Percentiles rank a stretch among this genome's conserved stretches.
phyloP scores from a whole-genome alignment of 2,329 filamentous ascomycete genomes.

The Sporothrix mexicana region DNA sequence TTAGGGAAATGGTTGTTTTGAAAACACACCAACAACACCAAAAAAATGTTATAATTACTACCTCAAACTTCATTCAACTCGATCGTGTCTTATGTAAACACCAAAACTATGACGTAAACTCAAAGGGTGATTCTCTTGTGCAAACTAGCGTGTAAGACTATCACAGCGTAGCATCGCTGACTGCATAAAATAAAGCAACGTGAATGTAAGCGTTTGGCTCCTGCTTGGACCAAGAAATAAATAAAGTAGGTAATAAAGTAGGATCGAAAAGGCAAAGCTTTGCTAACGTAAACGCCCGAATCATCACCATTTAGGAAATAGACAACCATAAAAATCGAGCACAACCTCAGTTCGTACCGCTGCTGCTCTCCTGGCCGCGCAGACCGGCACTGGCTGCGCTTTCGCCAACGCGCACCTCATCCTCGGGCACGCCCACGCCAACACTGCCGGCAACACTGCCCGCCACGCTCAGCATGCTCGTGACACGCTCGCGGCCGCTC shows the following conservation, averaged over 20 bases:
- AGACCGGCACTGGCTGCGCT: constrained; percentile 61
- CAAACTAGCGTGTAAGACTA: too few species aligned
- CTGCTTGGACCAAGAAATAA: neutral
- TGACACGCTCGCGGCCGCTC: constrained; percentile 51
- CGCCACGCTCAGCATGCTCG: constrained; percentile 51
- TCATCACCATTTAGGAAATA: neutral
- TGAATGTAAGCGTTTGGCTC: neutral
- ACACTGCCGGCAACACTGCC: constrained; percentile 52
- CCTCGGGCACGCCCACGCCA: constrained; percentile 62
- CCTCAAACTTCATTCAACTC: neutral
- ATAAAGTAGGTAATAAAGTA: neutral
- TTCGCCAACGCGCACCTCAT: constrained; percentile 66
- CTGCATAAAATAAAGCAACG: neutral
- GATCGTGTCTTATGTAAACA: too few species aligned
- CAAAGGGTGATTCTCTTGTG: too few species aligned
- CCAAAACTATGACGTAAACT: too few species aligned
- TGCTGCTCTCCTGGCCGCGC: constrained; percentile 31
- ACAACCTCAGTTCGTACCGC: neutral
- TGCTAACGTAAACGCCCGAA: neutral
- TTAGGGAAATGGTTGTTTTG: neutral
- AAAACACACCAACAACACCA: neutral
- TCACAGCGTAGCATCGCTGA: neutral
- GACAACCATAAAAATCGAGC: neutral
- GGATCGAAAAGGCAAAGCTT: neutral
- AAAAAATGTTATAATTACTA: neutral